phyloP scores from a whole-genome alignment of 208 protist genomes.

The Leptomonas pyrrhocoris region DNA sequence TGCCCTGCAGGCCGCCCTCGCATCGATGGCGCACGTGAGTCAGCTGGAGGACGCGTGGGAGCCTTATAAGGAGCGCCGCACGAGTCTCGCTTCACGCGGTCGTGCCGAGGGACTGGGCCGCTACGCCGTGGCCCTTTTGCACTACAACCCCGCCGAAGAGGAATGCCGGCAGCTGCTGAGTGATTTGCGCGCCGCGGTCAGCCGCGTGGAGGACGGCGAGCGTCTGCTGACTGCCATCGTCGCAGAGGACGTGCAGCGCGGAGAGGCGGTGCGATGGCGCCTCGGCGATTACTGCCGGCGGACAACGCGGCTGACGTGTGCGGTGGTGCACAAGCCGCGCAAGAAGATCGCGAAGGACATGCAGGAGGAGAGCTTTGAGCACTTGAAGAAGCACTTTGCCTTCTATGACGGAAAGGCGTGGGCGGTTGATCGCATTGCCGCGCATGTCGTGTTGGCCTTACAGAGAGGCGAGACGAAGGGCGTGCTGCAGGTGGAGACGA shows the following conservation, averaged over 20 bases:
- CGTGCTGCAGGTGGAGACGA: conserved; percentile 61
- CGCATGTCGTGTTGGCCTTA: conserved; percentile 69
- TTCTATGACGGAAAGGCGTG: conserved; percentile 65
- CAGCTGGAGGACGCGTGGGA: conserved; percentile 88
- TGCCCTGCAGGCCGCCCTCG: conserved; percentile 43
- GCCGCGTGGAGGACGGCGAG: conserved; percentile 48
- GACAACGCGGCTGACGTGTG: conserved; percentile 37
- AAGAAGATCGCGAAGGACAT: conserved; percentile 76
- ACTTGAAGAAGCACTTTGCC: conserved; percentile 59
- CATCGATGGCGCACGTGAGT: conserved; percentile 63
- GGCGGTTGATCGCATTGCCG: conserved; percentile 45
- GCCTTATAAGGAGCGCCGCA: conserved; percentile 80
- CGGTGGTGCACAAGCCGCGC: conserved; percentile 50
- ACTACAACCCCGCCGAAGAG: conserved; percentile 20
- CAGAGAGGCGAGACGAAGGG: conserved; percentile 77
- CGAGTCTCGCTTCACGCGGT: conserved; percentile 71
- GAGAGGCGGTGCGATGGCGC: conserved; percentile 44
- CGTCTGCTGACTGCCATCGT: conserved; percentile 64
- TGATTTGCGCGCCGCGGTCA: conserved; percentile 28
- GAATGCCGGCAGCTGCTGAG: conserved; percentile 32
- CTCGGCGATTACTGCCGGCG: conserved; percentile 48
- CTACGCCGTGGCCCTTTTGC: conserved; percentile 49
- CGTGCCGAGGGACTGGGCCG: conserved; percentile 75
- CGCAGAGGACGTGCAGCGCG: conserved; percentile 72
- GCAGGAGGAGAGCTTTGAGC: conserved; percentile 50